Evolutionary conservation across 1,139 yeast genomes (phyloP), one percentile per base, ranked within the genome.

Genomic region (Lizanozyma gosingica): DNA sequence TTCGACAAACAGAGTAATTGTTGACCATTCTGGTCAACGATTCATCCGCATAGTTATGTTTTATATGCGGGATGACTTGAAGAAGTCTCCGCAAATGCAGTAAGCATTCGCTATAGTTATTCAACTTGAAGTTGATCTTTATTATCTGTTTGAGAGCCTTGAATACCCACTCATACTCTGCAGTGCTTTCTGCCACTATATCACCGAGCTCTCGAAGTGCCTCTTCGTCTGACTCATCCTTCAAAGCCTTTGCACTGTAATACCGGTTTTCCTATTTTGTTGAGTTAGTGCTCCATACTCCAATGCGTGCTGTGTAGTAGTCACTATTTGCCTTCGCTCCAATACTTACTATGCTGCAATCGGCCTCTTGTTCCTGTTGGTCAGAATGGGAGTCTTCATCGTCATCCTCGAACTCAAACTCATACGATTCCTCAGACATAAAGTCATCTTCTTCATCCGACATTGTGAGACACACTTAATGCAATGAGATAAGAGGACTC

Each of bases 71-170:
- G n/a, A 62, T 41, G 9, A 65, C 39, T 1, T 35, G 36, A 16
- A 59, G 47, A 15, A 67, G 47, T 9, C 47, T 43, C 17, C 51
- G 44, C 29, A 69, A 50, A 17, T 62, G 54, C 3, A 47, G 45
- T 18, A 73, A 49, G 11, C 75, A 64, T 34, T 63, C 58, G 1
- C 60, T 65, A 37, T 59, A 59, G 8, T 56, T 44, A 4, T 62
- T 55, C 17, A 58, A 51, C 18, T 60, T 49, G 46, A 71, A 73
- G 34, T 65, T 57, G 8, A 80, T 59, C 58, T 85, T 85, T 39
- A 83, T 67, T 34, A 73, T 59, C 53, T 85, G 94, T 51, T 85
- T 85, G 40, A 66, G 59, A 0, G 87, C 68, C 47, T 79, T 82
- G 57, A 82, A 80, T 2, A 74, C 53, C 67, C 76, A 77, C 35